Conservation (phyloP, 352 stramenopile genomes). For the Phytopythium aichiense region DNA sequence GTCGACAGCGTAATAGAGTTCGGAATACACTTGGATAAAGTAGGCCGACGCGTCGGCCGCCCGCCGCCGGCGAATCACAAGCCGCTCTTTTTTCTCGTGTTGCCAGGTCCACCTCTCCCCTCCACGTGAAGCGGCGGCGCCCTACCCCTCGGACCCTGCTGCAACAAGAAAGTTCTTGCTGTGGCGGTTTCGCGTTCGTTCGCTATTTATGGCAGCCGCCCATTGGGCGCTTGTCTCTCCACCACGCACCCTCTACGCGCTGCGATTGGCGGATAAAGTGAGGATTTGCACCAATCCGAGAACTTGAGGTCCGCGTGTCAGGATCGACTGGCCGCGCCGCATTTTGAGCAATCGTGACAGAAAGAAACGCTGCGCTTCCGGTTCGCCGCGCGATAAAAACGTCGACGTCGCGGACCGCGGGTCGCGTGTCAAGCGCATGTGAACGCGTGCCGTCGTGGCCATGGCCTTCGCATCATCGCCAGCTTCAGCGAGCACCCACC, state of each 20-base stretch:
- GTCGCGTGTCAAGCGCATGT: not conserved
- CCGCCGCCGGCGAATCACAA: constrained; percentile 7
- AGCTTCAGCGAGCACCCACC: not conserved
- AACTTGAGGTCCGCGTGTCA: not conserved
- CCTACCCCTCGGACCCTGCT: not conserved
- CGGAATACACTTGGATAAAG: not conserved
- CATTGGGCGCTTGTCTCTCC: not conserved
- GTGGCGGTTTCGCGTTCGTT: not conserved
- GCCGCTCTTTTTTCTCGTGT: constrained; percentile 3
- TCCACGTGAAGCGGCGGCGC: not conserved
- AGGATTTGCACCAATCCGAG: not conserved
- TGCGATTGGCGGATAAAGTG: not conserved
- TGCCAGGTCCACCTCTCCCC: constrained; percentile 2
- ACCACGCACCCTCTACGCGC: not conserved
- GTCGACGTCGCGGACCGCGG: not conserved
- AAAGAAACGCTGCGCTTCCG: not conserved
- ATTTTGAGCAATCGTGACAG: not conserved
- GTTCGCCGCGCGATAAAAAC: not conserved
- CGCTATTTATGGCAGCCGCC: constrained; percentile 6
- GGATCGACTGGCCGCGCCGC: not conserved
- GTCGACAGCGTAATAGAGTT: constrained; percentile 13
- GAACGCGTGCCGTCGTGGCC: not conserved
- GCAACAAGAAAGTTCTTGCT: constrained; percentile 7
- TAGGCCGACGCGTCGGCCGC: not conserved
- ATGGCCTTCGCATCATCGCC: not conserved